These are phyloP conservation scores for Aspergillus uvarum DNA, from an alignment of 2,329 filamentous ascomycete genomes.

Conservation along the genomic window DNA sequence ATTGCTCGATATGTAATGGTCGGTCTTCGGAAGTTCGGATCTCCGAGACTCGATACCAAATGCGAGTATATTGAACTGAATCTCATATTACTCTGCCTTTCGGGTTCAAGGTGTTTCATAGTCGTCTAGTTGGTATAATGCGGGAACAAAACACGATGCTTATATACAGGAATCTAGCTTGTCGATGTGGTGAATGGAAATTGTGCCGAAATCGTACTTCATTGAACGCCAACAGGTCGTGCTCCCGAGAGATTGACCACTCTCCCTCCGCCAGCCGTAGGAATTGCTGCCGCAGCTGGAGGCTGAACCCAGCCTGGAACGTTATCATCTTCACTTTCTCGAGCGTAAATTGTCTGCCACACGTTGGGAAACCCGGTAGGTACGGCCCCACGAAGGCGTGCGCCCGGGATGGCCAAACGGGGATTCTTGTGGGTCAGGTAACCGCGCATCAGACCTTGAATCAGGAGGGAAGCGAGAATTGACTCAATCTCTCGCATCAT, in stretches of 20 bases:
- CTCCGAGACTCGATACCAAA: not conserved
- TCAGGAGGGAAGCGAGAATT: slow-evolving; percentile 71
- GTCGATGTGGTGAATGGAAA: not conserved
- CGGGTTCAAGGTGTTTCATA: not conserved
- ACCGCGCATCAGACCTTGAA: slow-evolving; percentile 77
- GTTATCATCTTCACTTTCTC: slow-evolving; percentile 59
- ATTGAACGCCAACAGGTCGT: slow-evolving; percentile 49
- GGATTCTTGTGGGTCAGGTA: slow-evolving; percentile 76
- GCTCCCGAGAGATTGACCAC: slow-evolving; percentile 60
- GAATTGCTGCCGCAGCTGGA: slow-evolving; percentile 22
- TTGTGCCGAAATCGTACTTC: not conserved
- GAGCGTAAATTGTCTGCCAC: slow-evolving; percentile 65
- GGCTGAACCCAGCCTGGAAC: slow-evolving; percentile 74
- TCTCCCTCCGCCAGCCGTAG: slow-evolving; percentile 47
- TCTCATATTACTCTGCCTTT: not conserved
- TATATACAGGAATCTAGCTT: not conserved
- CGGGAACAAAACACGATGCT: not conserved
- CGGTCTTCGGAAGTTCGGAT: not conserved
- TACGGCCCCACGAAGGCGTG: slow-evolving; percentile 45
- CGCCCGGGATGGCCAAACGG: slow-evolving; percentile 79
- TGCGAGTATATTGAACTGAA: not conserved
- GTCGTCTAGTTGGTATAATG: not conserved
- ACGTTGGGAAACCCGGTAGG: slow-evolving; percentile 66
- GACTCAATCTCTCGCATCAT: slow-evolving; percentile 68
- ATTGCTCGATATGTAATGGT: not conserved